Conservation (phyloP, 371 early-diverging fungal genomes). For the Mucor mucedo region DNA sequence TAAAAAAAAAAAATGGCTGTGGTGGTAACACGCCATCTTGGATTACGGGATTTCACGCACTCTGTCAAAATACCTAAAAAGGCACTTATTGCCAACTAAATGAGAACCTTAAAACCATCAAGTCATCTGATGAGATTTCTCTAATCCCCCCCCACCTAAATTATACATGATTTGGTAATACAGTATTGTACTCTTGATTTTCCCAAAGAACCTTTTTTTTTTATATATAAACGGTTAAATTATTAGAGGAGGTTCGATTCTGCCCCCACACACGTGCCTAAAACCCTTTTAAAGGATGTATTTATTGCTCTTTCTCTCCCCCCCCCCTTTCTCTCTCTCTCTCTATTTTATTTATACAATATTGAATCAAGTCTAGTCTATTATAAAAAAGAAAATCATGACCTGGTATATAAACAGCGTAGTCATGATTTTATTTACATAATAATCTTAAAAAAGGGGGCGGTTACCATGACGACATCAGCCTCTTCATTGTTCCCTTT, state of each 20-base stretch:
- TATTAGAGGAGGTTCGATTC: constrained; percentile 1
- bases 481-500: not conserved
- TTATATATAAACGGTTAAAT: not conserved
- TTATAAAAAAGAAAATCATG: too few species aligned
- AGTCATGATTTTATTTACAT: constrained; percentile 8
- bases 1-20: too few species aligned
- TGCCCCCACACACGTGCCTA: not conserved
- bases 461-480: constrained; percentile 10
- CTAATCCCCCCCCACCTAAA: not conserved
- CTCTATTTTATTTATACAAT: too few species aligned
- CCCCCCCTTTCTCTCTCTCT: too few species aligned
- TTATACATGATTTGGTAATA: constrained; percentile 8
- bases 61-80: constrained; percentile 9
- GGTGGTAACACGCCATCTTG: too few species aligned
- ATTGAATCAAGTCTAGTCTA: too few species aligned
- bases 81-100: constrained; percentile 7
- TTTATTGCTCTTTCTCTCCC: too few species aligned
- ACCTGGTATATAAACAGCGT: too few species aligned
- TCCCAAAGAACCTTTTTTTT: not conserved
- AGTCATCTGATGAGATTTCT: too few species aligned
- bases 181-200: constrained; percentile 10
- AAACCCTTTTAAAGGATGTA: not conserved
- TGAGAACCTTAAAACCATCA: too few species aligned
- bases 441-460: too few species aligned
- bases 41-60: not conserved